Evolutionary conservation across 2,329 filamentous ascomycete species (phyloP).

Genomic region (Arthrobotrys sphaeroides): DNA sequence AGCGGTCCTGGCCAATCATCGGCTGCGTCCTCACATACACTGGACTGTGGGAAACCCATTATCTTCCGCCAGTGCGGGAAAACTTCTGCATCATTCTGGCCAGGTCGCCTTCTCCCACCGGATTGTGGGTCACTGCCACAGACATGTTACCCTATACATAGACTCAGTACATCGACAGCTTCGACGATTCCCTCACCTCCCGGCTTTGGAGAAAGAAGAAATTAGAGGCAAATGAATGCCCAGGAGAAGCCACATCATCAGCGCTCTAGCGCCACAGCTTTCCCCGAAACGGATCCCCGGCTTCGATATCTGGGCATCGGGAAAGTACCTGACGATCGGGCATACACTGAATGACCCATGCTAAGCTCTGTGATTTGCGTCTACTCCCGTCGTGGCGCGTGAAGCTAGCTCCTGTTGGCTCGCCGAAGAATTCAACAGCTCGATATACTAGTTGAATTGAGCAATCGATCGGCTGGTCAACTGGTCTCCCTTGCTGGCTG

Average conservation of each 20-base stretch:
- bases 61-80: not conserved
- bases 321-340: slow-evolving; percentile 50
- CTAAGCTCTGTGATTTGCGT: not conserved
- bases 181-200: no score
- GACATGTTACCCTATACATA: no score
- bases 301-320: slow-evolving; percentile 40
- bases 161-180: no score
- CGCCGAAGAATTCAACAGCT: not conserved
- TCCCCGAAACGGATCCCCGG: not conserved
- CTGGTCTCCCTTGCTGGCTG: not conserved
- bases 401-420: not conserved
- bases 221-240: no score
- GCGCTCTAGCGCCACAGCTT: slow-evolving; percentile 16
- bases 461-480: not conserved
- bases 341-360: not conserved
- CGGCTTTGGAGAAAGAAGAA: no score
- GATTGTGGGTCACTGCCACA: not conserved
- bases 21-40: not conserved
- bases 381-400: slow-evolving; percentile 6
- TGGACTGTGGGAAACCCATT: not conserved
- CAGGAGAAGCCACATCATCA: not conserved
- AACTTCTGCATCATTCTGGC: not conserved
- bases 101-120: not conserved
- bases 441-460: no score
- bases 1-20: slow-evolving; percentile 26